Conservation (phyloP, 208 protist species). For the Endotrypanum monterogeii region DNA sequence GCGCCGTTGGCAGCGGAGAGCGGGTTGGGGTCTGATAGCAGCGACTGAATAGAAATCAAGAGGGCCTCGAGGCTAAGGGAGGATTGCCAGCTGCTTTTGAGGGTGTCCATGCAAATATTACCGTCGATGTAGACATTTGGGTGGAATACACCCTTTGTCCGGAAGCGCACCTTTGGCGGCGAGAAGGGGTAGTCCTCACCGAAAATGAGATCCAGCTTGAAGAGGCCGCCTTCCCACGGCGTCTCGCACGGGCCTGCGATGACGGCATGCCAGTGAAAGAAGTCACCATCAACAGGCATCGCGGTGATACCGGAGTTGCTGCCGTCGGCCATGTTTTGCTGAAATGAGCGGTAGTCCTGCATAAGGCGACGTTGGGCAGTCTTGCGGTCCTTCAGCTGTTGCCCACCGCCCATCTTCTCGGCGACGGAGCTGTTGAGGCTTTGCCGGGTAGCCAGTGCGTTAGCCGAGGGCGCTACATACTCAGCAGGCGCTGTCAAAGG, state of each 20-base stretch:
- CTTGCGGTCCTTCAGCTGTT: slow-evolving; percentile 35
- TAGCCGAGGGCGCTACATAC: background rate
- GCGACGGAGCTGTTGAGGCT: slow-evolving; percentile 27
- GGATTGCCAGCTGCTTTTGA: slow-evolving; percentile 98
- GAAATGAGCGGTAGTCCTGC: slow-evolving; percentile 62
- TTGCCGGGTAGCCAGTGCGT: slow-evolving; percentile 7
- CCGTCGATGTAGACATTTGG: slow-evolving; percentile 99
- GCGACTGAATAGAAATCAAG: slow-evolving; percentile 99
- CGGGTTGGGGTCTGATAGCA: slow-evolving; percentile 99
- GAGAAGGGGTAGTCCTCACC: slow-evolving; percentile 92
- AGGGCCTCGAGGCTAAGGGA: slow-evolving; percentile 98
- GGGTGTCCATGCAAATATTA: slow-evolving; percentile 99
- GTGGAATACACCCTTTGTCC: slow-evolving; percentile 98
- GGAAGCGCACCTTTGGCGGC: slow-evolving; percentile 97
- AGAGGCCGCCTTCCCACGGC: slow-evolving; percentile 90
- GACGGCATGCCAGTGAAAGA: slow-evolving; percentile 88
- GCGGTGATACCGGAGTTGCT: slow-evolving; percentile 56
- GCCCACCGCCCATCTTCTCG: slow-evolving; percentile 32
- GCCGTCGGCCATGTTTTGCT: slow-evolving; percentile 37
- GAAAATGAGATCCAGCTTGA: slow-evolving; percentile 81
- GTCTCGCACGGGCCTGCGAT: slow-evolving; percentile 80
- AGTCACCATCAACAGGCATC: slow-evolving; percentile 64
- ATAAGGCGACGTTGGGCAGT: slow-evolving; percentile 74
- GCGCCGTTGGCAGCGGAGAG: slow-evolving; percentile 98
- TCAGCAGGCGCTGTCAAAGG: background rate